phyloP scores from a whole-genome alignment of 176 grass and related monocot genomes.

The Ananas comosus region DNA sequence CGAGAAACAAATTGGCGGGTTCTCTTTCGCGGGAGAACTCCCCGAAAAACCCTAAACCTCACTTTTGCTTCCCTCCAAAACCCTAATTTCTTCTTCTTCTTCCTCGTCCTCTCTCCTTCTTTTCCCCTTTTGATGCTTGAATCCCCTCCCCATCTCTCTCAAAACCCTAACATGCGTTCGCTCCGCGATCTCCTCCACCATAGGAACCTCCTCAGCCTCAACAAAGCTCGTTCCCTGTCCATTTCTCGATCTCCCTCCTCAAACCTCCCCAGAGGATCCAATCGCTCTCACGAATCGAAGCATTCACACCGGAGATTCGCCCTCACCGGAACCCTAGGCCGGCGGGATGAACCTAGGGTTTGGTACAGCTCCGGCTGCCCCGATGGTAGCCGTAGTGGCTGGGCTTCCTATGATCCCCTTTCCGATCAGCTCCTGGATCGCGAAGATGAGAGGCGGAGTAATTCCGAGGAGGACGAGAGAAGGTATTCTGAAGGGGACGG shows the following conservation, averaged over 20 bases:
- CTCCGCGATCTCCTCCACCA: conserved; percentile 3
- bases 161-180: conserved; percentile 1
- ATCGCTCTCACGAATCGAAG: background rate
- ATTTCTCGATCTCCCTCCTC: background rate
- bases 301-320: background rate
- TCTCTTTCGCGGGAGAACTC: no score
- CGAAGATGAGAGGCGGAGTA: background rate
- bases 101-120: background rate
- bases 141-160: background rate
- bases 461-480: background rate
- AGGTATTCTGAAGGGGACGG: background rate
- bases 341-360: background rate
- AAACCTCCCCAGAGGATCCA: background rate
- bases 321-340: background rate
- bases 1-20: no score
- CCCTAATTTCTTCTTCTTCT: background rate
- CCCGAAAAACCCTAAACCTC: no score
- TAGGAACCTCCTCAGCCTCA: background rate
- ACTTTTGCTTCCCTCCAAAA: background rate
- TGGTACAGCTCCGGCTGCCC: background rate
- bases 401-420: conserved; percentile 22
- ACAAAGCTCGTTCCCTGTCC: background rate
- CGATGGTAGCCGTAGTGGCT: background rate
- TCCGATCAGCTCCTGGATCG: conserved; percentile 15
- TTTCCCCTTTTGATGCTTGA: background rate